These are phyloP conservation scores for Hansfordia pulvinata DNA, from an alignment of 2,329 filamentous ascomycete genomes.

Conservation along the genomic window DNA sequence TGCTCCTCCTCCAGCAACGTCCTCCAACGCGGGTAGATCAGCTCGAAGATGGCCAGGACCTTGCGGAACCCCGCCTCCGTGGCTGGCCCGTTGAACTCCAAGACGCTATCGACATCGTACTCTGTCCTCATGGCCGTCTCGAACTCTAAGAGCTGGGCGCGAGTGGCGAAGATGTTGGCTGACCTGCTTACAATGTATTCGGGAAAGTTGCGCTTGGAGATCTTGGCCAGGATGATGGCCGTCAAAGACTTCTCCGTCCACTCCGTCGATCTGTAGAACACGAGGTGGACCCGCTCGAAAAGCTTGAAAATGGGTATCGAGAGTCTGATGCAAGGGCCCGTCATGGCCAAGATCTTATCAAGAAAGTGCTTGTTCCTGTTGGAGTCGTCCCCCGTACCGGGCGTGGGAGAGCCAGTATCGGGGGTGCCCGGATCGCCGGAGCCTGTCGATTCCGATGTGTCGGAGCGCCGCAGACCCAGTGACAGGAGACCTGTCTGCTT, in stretches of 20 bases:
- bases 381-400: slow-evolving; percentile 20
- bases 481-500: slow-evolving; percentile 66
- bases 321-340: slow-evolving; percentile 74
- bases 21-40: slow-evolving; percentile 72
- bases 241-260: slow-evolving; percentile 97
- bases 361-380: slow-evolving; percentile 66
- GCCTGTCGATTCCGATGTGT: slow-evolving; percentile 39
- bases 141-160: slow-evolving; percentile 68
- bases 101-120: slow-evolving; percentile 63
- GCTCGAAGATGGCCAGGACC: slow-evolving; percentile 59
- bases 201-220: slow-evolving; percentile 77
- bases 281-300: slow-evolving; percentile 87
- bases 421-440: slow-evolving; percentile 29
- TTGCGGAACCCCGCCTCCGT: slow-evolving; percentile 50
- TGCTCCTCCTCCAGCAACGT: slow-evolving; percentile 59
- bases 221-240: slow-evolving; percentile 86
- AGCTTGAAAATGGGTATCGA: slow-evolving; percentile 60
- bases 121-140: slow-evolving; percentile 77
- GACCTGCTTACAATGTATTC: slow-evolving; percentile 83
- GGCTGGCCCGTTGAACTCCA: slow-evolving; percentile 66
- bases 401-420: slow-evolving; percentile 16
- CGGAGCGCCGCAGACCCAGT: slow-evolving; percentile 49
- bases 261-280: slow-evolving; percentile 90
- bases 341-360: slow-evolving; percentile 60
- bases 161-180: slow-evolving; percentile 72